Percentiles rank a stretch among this genome's conserved stretches.
phyloP scores from a whole-genome alignment of 2,329 filamentous ascomycete genomes.

The Aspergillus floridensis region DNA sequence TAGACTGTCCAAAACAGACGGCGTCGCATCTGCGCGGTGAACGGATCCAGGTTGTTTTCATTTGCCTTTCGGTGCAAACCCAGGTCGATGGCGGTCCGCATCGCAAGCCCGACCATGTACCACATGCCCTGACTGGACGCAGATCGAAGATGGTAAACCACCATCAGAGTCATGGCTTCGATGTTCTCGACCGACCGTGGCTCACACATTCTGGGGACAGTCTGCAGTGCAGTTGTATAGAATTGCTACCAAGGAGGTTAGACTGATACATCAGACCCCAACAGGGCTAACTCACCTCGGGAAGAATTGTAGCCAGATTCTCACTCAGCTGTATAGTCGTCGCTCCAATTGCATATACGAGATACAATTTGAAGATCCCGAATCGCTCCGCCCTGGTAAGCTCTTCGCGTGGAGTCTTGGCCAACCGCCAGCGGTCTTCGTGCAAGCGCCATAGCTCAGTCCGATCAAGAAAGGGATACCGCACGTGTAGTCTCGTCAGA shows the following conservation, averaged over 20 bases:
- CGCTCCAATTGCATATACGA: slow-evolving; percentile 54
- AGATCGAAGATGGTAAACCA: slow-evolving; percentile 53
- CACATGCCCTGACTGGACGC: slow-evolving; percentile 52
- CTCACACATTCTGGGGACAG: slow-evolving; percentile 50
- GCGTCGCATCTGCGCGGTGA: slow-evolving; percentile 46
- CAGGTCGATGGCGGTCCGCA: slow-evolving; percentile 54
- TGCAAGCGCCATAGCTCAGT: slow-evolving; percentile 48
- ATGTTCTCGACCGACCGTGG: slow-evolving; percentile 52
- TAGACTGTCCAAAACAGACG: slow-evolving; percentile 55
- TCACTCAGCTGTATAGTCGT: slow-evolving; percentile 51
- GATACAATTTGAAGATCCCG: slow-evolving; percentile 52
- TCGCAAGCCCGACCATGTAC: slow-evolving; percentile 56
- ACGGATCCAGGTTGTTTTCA: slow-evolving; percentile 42
- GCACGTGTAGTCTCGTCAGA: slow-evolving; percentile 46
- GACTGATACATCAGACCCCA: background rate
- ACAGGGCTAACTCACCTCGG: slow-evolving; percentile 36
- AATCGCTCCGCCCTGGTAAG: slow-evolving; percentile 40
- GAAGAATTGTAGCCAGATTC: slow-evolving; percentile 43
- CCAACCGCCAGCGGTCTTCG: slow-evolving; percentile 39
- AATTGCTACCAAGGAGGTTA: slow-evolving; percentile 38
- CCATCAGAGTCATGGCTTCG: slow-evolving; percentile 52
- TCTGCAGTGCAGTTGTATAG: slow-evolving; percentile 50
- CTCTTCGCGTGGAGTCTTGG: slow-evolving; percentile 36
- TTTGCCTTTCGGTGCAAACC: slow-evolving; percentile 51
- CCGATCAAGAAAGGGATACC: slow-evolving; percentile 52